A percentile compares a stretch with the other conserved stretches of the same genome.
Evolutionary conservation across 352 stramenopile genomes (phyloP).

Genomic region (Globisporangium emineosum): DNA sequence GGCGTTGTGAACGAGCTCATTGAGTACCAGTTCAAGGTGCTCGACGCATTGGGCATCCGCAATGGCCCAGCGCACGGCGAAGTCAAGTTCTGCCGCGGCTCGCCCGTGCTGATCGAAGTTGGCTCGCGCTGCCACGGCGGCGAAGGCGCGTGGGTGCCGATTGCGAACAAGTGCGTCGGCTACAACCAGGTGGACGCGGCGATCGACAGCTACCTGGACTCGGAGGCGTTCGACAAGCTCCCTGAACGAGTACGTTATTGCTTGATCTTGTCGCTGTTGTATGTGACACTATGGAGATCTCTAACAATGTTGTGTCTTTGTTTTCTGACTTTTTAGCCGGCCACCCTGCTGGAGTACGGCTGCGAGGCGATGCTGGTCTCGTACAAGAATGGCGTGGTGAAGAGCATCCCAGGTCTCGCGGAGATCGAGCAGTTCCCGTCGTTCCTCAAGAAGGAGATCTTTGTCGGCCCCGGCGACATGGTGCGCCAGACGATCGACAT

Average conservation of each 20-base stretch:
- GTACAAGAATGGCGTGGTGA: conserved; percentile 90
- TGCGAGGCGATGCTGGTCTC: conserved; percentile 93
- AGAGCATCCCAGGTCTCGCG: conserved; percentile 85
- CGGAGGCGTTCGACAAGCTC: conserved; percentile 54
- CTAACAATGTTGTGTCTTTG: neutral
- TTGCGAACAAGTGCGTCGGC: conserved; percentile 88
- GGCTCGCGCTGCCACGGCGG: conserved; percentile 95
- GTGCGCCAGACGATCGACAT: conserved; percentile 93
- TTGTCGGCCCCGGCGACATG: conserved; percentile 74
- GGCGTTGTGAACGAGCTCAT: conserved; percentile 78
- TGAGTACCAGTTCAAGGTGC: conserved; percentile 79
- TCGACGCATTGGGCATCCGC: conserved; percentile 64
- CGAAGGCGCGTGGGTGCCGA: conserved; percentile 92
- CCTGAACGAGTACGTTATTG: conserved; percentile 39
- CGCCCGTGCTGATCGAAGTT: conserved; percentile 94
- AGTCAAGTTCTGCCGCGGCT: conserved; percentile 81
- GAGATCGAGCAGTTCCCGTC: conserved; percentile 90
- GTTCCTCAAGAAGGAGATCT: conserved; percentile 91
- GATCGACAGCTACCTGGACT: conserved; percentile 79
- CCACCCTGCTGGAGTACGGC: conserved; percentile 76
- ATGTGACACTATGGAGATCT: neutral
- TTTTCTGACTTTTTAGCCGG: conserved; percentile 35
- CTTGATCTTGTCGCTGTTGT: neutral
- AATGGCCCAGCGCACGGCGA: conserved; percentile 80
- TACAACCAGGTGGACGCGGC: conserved; percentile 94